phyloP scores from a whole-genome alignment of 768 basidiomycete genomes.

The Serendipita sp. region DNA sequence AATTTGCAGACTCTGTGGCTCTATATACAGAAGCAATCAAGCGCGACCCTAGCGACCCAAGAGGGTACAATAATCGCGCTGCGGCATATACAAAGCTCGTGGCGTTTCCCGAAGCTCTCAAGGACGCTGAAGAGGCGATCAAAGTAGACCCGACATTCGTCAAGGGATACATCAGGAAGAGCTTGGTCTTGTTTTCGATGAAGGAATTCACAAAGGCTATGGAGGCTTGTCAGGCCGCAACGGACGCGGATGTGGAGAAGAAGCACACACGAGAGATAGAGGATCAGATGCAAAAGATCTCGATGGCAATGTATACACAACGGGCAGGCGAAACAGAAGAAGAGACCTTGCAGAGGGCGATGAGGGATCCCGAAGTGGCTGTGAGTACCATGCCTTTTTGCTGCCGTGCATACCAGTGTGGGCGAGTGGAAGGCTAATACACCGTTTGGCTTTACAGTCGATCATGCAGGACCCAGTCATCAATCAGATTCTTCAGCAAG shows the following conservation, averaged over 20 bases:
- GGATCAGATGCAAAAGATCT: conserved; percentile 62
- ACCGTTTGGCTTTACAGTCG: conserved; percentile 26
- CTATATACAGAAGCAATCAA: conserved; percentile 93
- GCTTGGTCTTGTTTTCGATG: conserved; percentile 73
- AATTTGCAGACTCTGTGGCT: conserved; percentile 85
- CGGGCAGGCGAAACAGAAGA: conserved; percentile 80
- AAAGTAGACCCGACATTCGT: conserved; percentile 80
- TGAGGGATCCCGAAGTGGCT: conserved; percentile 45
- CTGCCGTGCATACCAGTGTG: not conserved
- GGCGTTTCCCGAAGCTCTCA: conserved; percentile 88
- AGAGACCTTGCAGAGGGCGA: conserved; percentile 80
- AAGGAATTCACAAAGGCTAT: conserved; percentile 80
- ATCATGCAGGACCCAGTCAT: conserved; percentile 87
- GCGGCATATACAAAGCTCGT: conserved; percentile 90
- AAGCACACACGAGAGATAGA: conserved; percentile 77
- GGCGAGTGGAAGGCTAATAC: not conserved
- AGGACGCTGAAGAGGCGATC: conserved; percentile 89
- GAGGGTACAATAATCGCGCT: conserved; percentile 97
- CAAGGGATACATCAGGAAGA: conserved; percentile 92
- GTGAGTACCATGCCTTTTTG: not conserved
- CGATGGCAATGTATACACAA: conserved; percentile 62
- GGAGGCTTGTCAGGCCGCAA: conserved; percentile 51
- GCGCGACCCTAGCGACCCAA: conserved; percentile 75
- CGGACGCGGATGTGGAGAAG: conserved; percentile 57
- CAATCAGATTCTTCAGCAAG: conserved; percentile 86